Percentiles rank a stretch among this genome's conserved stretches.
Conservation (phyloP, 441 rosid genomes). For the Croton setiger region DNA sequence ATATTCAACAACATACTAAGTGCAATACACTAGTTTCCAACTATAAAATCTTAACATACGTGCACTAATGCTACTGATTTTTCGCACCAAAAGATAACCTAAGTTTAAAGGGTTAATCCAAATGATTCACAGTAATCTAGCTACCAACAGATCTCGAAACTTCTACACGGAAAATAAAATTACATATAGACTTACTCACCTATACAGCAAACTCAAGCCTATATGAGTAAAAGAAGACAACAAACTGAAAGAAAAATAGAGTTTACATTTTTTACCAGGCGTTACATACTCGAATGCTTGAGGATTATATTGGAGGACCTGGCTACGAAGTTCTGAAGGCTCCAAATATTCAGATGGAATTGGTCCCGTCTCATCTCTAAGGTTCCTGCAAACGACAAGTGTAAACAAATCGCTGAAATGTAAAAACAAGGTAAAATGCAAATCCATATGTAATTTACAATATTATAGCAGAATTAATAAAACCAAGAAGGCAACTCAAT, state of each 20-base stretch:
- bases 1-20: slow-evolving; percentile 1
- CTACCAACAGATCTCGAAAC: neutral
- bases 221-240: neutral
- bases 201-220: neutral
- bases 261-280: slow-evolving; percentile 66
- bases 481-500: neutral
- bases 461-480: neutral
- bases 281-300: slow-evolving; percentile 84
- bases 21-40: neutral
- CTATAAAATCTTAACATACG: slow-evolving; percentile 10
- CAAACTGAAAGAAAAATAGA: slow-evolving; percentile 23
- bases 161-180: neutral
- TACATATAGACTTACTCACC: neutral
- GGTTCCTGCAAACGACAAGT: slow-evolving; percentile 47
- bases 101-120: neutral
- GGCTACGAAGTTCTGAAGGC: slow-evolving; percentile 57
- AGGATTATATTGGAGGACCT: slow-evolving; percentile 62
- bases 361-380: slow-evolving; percentile 49
- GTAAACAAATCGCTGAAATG: neutral
- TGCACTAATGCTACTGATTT: neutral
- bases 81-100: neutral
- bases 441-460: neutral
- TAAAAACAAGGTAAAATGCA: no score
- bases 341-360: slow-evolving; percentile 35
- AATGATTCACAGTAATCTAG: neutral